These are phyloP conservation scores for Volvox africanus DNA, from an alignment of 139 green algal genomes.

Conservation along the genomic window DNA sequence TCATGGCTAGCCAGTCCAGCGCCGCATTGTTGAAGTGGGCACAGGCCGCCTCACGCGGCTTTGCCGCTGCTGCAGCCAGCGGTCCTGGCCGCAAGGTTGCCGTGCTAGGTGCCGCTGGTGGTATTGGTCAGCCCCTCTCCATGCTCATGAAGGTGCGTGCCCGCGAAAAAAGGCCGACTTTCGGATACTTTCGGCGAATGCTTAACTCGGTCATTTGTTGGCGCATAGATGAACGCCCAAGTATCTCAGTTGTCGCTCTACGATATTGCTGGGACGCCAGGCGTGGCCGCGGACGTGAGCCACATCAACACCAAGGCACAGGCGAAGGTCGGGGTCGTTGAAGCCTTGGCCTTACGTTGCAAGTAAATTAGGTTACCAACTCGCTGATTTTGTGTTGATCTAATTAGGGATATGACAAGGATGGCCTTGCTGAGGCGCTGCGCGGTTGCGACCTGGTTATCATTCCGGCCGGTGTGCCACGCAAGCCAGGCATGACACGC, in stretches of 20 bases:
- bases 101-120: constrained; percentile 90
- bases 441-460: constrained; percentile 86
- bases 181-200: background rate
- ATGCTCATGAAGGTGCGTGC: constrained; percentile 94
- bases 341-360: background rate
- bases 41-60: constrained; percentile 23
- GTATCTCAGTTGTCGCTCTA: constrained; percentile 68
- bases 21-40: constrained; percentile 42
- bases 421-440: constrained; percentile 82
- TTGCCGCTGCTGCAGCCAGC: constrained; percentile 24
- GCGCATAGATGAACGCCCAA: constrained; percentile 69
- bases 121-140: constrained; percentile 92
- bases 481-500: constrained; percentile 99
- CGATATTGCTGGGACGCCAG: constrained; percentile 80
- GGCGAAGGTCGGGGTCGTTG: constrained; percentile 70
- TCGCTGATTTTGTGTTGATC: background rate
- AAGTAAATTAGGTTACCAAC: background rate
- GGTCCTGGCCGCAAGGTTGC: constrained; percentile 83
- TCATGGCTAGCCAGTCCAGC: background rate
- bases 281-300: constrained; percentile 94
- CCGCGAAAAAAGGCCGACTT: background rate
- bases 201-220: background rate
- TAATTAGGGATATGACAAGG: constrained; percentile 67
- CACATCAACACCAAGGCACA: constrained; percentile 97
- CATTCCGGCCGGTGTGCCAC: constrained; percentile 97